phyloP scores from a whole-genome alignment of 441 rosid genomes.

The Theobroma grandiflorum region DNA sequence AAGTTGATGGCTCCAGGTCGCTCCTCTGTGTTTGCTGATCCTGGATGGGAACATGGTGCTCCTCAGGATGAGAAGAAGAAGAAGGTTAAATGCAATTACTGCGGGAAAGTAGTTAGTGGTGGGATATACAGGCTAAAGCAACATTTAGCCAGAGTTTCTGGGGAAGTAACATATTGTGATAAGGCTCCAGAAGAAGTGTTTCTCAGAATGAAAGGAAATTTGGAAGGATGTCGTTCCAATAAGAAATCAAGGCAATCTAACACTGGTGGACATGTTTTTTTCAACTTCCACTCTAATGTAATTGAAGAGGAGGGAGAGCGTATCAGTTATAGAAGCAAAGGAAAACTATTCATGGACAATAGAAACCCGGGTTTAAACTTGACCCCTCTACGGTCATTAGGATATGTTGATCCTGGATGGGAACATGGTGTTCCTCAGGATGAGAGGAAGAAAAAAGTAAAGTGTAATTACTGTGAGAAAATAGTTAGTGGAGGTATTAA shows the following conservation, averaged over 20 bases:
- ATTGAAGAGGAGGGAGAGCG: slow-evolving; percentile 47
- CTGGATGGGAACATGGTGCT: slow-evolving; percentile 91
- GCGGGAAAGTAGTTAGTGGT: slow-evolving; percentile 81
- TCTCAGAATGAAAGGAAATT: slow-evolving; percentile 69
- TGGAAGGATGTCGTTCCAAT: slow-evolving; percentile 69
- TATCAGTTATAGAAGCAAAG: slow-evolving; percentile 44
- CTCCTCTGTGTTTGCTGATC: slow-evolving; percentile 63
- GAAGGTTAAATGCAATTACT: slow-evolving; percentile 89
- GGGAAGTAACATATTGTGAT: slow-evolving; percentile 84
- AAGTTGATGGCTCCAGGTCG: slow-evolving; percentile 63
- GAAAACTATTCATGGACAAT: slow-evolving; percentile 51
- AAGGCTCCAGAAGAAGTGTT: slow-evolving; percentile 76
- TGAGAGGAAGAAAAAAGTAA: slow-evolving; percentile 85
- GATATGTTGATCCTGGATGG: slow-evolving; percentile 96
- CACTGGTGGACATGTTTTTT: slow-evolving; percentile 47
- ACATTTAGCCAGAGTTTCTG: slow-evolving; percentile 79
- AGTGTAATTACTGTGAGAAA: slow-evolving; percentile 86
- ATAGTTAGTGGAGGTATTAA: slow-evolving; percentile 89
- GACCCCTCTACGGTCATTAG: slow-evolving; percentile 70
- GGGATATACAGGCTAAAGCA: slow-evolving; percentile 85
- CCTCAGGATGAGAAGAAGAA: slow-evolving; percentile 83
- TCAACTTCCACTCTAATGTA: slow-evolving; percentile 43
- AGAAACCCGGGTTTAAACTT: slow-evolving; percentile 43
- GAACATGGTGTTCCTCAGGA: slow-evolving; percentile 91
- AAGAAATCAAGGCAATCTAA: slow-evolving; percentile 57